These are phyloP conservation scores for Gossypium stocksii DNA, from an alignment of 345 rosid genomes.

Conservation along the genomic window DNA sequence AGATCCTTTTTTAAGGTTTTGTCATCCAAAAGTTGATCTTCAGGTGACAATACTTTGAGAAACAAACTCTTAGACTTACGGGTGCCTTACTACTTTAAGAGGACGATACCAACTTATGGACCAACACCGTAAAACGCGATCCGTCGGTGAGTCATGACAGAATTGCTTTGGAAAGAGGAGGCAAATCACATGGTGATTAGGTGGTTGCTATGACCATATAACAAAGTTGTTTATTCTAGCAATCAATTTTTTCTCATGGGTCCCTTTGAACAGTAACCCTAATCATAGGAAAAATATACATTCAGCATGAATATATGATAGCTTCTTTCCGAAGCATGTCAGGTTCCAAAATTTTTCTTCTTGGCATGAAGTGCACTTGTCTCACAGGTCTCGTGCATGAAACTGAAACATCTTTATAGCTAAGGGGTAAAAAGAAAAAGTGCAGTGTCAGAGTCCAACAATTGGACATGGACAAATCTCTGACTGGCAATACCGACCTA, in stretches of 20 bases:
- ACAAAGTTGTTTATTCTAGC: background rate
- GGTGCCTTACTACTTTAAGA: too few relatives aligned
- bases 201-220: background rate
- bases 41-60: too few relatives aligned
- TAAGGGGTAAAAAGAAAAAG: background rate
- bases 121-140: too few relatives aligned
- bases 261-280: background rate
- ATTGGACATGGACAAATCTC: conserved; percentile 8
- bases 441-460: conserved; percentile 11
- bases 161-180: background rate
- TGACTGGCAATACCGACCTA: background rate
- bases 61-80: too few relatives aligned
- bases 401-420: background rate
- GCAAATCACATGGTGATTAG: background rate
- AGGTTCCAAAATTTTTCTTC: background rate
- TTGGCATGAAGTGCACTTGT: background rate
- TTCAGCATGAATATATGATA: background rate
- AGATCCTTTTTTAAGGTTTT: too few relatives aligned
- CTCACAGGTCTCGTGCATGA: background rate
- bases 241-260: background rate
- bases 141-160: background rate
- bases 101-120: too few relatives aligned
- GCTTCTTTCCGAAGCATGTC: background rate
- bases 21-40: too few relatives aligned
- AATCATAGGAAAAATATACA: too few relatives aligned